Percentiles rank a stretch among this genome's conserved stretches.
Evolutionary conservation across 1,284 basidiomycete genomes (phyloP).

Genomic region (Puccinia triticina): DNA sequence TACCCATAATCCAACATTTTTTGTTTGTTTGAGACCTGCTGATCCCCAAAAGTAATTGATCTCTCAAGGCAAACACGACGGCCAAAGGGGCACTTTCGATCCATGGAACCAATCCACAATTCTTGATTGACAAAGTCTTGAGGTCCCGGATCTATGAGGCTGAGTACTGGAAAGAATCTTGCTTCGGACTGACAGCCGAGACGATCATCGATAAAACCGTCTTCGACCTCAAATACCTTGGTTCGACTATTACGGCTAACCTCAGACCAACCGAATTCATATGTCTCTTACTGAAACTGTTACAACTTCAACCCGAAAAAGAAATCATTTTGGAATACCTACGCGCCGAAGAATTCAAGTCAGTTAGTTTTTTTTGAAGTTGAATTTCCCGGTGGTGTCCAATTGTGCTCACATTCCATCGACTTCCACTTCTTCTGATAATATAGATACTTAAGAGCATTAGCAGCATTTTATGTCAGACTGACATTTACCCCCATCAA

Average conservation of each 20-base stretch:
- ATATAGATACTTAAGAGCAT: slow-evolving; percentile 78
- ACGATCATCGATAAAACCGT: slow-evolving; percentile 90
- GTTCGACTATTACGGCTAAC: slow-evolving; percentile 80
- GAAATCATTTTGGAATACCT: slow-evolving; percentile 94
- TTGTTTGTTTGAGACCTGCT: no score
- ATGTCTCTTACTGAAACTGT: slow-evolving; percentile 85
- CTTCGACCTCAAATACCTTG: slow-evolving; percentile 74
- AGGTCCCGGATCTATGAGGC: slow-evolving; percentile 95
- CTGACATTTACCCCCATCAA: slow-evolving; percentile 88
- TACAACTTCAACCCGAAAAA: slow-evolving; percentile 96
- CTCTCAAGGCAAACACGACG: slow-evolving; percentile 77
- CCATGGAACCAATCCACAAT: slow-evolving; percentile 96
- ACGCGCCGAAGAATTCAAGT: slow-evolving; percentile 97
- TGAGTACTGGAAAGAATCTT: slow-evolving; percentile 94
- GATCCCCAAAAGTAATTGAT: no score
- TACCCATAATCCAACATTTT: no score
- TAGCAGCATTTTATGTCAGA: slow-evolving; percentile 91
- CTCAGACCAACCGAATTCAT: slow-evolving; percentile 89
- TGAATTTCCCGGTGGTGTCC: no score
- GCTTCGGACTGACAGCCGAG: slow-evolving; percentile 83
- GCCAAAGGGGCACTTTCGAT: slow-evolving; percentile 77
- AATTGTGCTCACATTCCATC: slow-evolving; percentile 4
- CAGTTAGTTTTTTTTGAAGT: slow-evolving; percentile 60
- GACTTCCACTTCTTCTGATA: neutral
- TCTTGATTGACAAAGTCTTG: slow-evolving; percentile 93